Evolutionary conservation across 2,329 filamentous ascomycete species (phyloP), one percentile per base, ranked within the genome.

Genomic region (Sclerotinia glacialis): DNA sequence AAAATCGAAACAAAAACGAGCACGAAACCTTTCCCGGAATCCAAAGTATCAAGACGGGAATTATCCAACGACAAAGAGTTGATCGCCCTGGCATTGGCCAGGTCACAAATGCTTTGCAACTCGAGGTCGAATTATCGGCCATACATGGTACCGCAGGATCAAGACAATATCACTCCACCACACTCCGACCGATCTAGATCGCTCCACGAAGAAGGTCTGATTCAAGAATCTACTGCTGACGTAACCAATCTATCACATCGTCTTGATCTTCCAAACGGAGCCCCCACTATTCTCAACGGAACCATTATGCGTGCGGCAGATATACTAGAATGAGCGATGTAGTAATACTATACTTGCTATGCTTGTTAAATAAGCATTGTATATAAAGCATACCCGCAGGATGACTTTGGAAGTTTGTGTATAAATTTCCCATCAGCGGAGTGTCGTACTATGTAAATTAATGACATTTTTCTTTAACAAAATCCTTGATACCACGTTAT

Each of bases 21-120:
- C 70, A 80, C 77, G 65, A 80, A 80, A 14, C 84, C 86, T 3
- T 85, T 85, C 70, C 82, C 82, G 8, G 83, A 86, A 67, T 78
- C 79, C 34, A 80, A 82, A 49, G 82, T 86, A 21, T 85, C 85
- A 28, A 67, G 75, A 61, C 82, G 86, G 47, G 78, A 85, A 6
- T 72, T 88, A 16, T 75, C 83, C 8, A 79, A 83, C 54, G 86
- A 88, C 61, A 82, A 85, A 3, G 85, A 87, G 40, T 88, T 86
- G 70, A 77, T 77, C 34, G 79, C 79, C 42, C 76, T 87, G 23
- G 86, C 79, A 42, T 76, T 87, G 23, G 86, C 83, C 73, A 77
- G 80, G 64, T 83, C 86, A 68, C 85, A 88, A 74, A 83, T 83
- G n/a, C 78, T 87, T 7, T 78, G 79, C 16, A 80, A 88, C 76